phyloP scores from a whole-genome alignment of 768 basidiomycete species.

The Lactarius hatsudake region DNA sequence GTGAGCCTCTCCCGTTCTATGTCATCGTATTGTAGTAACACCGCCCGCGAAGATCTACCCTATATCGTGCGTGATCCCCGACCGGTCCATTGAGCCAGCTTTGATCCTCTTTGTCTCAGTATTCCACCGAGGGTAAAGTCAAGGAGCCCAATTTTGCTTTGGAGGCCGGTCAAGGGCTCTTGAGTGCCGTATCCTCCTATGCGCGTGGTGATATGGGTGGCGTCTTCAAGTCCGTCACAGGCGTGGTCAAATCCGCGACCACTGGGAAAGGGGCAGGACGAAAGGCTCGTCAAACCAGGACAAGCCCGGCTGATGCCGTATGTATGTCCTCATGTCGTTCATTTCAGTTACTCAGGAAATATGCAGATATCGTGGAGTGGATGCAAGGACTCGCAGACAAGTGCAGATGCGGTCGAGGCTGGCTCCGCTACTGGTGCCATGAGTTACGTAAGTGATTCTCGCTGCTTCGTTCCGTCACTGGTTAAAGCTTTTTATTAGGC shows the following conservation, averaged over 20 bases:
- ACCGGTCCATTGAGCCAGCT: not conserved
- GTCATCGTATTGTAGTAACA: not conserved
- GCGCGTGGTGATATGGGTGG: constrained; percentile 78
- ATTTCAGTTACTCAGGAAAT: constrained; percentile 5
- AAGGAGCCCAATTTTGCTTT: constrained; percentile 90
- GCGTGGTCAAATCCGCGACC: constrained; percentile 71
- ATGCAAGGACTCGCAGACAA: constrained; percentile 82
- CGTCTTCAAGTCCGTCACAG: constrained; percentile 67
- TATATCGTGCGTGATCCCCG: constrained; percentile 31
- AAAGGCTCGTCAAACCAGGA: constrained; percentile 49
- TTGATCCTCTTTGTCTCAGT: constrained; percentile 41
- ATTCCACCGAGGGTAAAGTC: constrained; percentile 92
- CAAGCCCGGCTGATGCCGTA: constrained; percentile 88
- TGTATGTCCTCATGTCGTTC: constrained; percentile 34
- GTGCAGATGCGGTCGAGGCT: constrained; percentile 74
- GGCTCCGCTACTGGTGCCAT: constrained; percentile 76
- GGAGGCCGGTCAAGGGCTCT: constrained; percentile 83
- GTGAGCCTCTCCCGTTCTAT: constrained; percentile 25
- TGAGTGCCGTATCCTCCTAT: constrained; percentile 77
- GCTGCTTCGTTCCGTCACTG: no score
- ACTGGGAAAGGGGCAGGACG: constrained; percentile 64
- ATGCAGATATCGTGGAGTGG: constrained; percentile 78
- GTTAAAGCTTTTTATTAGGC: constrained; percentile 38
- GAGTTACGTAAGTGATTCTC: constrained; percentile 59
- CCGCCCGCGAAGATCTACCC: constrained; percentile 35